Percentiles rank a stretch among this genome's conserved stretches.
Evolutionary conservation across 768 basidiomycete species (phyloP).

Genomic region (Piloderma croceum): DNA sequence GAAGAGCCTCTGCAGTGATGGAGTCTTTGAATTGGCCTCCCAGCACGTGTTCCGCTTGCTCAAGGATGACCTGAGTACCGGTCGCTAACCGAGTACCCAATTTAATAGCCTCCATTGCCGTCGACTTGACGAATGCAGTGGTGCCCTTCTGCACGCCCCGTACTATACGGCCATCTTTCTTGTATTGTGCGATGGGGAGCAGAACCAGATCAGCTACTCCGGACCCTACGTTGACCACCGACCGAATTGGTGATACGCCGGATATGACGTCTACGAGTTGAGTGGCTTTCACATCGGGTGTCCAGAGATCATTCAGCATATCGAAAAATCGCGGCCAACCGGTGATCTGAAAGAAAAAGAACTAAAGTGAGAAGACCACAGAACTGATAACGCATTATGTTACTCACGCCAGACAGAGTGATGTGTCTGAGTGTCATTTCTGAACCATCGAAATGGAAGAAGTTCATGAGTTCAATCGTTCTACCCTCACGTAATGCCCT

Average conservation of each 20-base stretch:
- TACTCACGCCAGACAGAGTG: slow-evolving; percentile 80
- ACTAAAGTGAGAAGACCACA: slow-evolving; percentile 6
- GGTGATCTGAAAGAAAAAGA: slow-evolving; percentile 54
- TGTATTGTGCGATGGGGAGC: slow-evolving; percentile 94
- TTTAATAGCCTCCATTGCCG: slow-evolving; percentile 92
- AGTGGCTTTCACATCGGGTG: slow-evolving; percentile 97
- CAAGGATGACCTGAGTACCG: slow-evolving; percentile 95
- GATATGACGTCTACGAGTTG: slow-evolving; percentile 96
- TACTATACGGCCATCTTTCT: slow-evolving; percentile 90
- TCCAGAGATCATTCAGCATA: slow-evolving; percentile 96
- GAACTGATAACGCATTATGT: background rate
- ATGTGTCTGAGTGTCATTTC: slow-evolving; percentile 97
- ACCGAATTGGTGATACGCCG: slow-evolving; percentile 93
- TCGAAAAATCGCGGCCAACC: slow-evolving; percentile 91
- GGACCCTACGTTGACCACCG: slow-evolving; percentile 94
- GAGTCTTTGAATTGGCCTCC: slow-evolving; percentile 70
- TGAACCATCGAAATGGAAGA: slow-evolving; percentile 98
- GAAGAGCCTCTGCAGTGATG: slow-evolving; percentile 56
- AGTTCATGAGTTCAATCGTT: slow-evolving; percentile 98
- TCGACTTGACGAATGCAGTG: slow-evolving; percentile 87
- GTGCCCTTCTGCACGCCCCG: slow-evolving; percentile 93
- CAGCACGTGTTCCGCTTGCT: slow-evolving; percentile 88
- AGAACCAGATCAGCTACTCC: slow-evolving; percentile 95
- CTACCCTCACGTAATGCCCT: slow-evolving; percentile 81
- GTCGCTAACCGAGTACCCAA: slow-evolving; percentile 91